Evolutionary conservation across 2,329 filamentous ascomycete genomes (phyloP), one percentile per base, ranked within the genome.

Genomic region (Microcera coccophila): DNA sequence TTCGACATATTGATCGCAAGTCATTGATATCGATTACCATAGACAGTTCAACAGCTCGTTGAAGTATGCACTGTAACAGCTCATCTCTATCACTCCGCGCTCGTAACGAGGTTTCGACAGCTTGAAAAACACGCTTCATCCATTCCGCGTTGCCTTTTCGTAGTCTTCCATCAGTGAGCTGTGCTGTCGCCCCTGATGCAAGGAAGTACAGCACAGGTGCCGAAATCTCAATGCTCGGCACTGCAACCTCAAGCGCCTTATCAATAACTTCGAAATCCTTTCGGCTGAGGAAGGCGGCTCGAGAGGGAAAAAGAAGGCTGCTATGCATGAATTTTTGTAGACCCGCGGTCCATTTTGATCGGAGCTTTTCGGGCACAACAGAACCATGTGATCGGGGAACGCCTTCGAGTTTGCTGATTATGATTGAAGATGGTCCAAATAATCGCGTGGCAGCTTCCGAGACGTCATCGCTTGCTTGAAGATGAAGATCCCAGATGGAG

Each of bases 401-500:
- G 1, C 57, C 58, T 11, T 66, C 64, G 4, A 78, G 44, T 38
- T 64, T 70, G 12, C 63, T 65, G 1, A 78, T 52, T 20, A 78
- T 59, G 22, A 45, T 38, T 21, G 62, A 58, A 20, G 58, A 42
- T 46, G 68, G 60, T 1, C 60, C 53, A 33, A 75, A 75, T 5
- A 79, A 59, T 38, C 72, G 62, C 2, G 60, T 64, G 3, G 76
- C 74, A 19, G 79, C 72, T 29, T 78, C 71, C 7, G 68, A 46
- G 3, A 63, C 64, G 51, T 81, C 78, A 19, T 66, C 63, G 4
- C 61, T 61, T 15, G 66, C 70, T 45, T 75, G 74, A n/a, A 75
- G 62, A 50, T 76, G 78, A 5, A 81, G 63, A 16, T 73, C 67
- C 78, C 78, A 82, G 4, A 80, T 56, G 1, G 65, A 58, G 4